A percentile compares a stretch with the other conserved stretches of the same genome.
Conservation (phyloP, 176 grass and related monocot genomes). For the Juncus inflexus region DNA sequence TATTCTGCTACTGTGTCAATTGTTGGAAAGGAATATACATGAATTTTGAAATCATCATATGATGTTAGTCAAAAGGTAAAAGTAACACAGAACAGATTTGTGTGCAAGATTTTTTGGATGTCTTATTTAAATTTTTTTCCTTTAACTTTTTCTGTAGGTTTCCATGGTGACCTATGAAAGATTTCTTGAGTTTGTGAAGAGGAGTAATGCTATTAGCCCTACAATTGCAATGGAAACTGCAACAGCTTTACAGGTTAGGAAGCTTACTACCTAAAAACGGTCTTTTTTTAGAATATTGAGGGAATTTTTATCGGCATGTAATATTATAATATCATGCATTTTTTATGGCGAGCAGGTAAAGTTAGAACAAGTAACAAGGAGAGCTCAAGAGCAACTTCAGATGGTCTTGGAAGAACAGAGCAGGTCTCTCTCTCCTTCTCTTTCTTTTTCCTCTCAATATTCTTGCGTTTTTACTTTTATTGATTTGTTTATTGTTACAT, state of each 20-base stretch:
- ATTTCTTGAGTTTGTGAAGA: slow-evolving; percentile 79
- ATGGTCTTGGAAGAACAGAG: slow-evolving; percentile 87
- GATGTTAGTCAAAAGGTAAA: no score
- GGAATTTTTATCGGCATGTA: slow-evolving; percentile 9
- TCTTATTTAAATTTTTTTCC: slow-evolving; percentile 3
- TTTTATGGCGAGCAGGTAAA: slow-evolving; percentile 67
- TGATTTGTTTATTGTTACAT: neutral
- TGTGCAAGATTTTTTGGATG: slow-evolving; percentile 6
- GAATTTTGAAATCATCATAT: slow-evolving; percentile 10
- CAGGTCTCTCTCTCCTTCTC: slow-evolving; percentile 41
- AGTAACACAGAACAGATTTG: neutral
- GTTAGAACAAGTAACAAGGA: slow-evolving; percentile 82
- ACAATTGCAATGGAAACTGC: slow-evolving; percentile 90
- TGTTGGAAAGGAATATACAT: neutral
- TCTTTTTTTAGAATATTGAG: neutral
- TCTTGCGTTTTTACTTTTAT: neutral
- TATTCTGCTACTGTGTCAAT: neutral
- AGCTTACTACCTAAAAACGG: neutral
- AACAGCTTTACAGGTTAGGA: slow-evolving; percentile 71
- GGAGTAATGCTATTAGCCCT: slow-evolving; percentile 93
- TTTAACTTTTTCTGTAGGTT: slow-evolving; percentile 46
- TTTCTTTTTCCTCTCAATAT: neutral
- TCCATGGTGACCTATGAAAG: slow-evolving; percentile 82
- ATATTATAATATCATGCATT: slow-evolving; percentile 18
- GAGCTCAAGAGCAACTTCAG: slow-evolving; percentile 94